Evolutionary conservation across 2,329 filamentous ascomycete species (phyloP).

Genomic region (Exophiala sp.): DNA sequence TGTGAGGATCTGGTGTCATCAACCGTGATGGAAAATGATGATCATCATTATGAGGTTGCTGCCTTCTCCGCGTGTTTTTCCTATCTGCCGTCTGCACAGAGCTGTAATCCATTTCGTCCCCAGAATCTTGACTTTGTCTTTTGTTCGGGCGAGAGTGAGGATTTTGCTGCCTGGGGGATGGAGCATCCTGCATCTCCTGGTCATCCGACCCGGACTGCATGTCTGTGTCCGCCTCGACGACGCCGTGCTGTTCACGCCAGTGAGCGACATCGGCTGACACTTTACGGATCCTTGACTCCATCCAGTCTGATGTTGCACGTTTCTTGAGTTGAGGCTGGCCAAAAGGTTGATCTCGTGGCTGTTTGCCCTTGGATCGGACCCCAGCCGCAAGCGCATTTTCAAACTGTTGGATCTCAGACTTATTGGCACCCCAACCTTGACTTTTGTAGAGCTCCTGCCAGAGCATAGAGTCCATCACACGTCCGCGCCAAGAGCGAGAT

Average conservation of each 20-base stretch:
- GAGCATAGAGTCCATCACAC: constrained; percentile 74
- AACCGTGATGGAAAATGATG: constrained; percentile 33
- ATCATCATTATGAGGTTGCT: not conserved
- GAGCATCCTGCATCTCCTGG: constrained; percentile 40
- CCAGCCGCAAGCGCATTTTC: constrained; percentile 46
- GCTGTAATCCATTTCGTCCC: constrained; percentile 26
- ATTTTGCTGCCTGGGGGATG: constrained; percentile 12
- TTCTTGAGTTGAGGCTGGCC: constrained; percentile 50
- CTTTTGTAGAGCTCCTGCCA: constrained; percentile 78
- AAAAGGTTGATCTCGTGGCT: constrained; percentile 39
- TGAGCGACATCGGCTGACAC: constrained; percentile 26
- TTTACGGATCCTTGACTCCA: constrained; percentile 34
- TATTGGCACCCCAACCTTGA: constrained; percentile 78
- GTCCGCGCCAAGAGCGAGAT: constrained; percentile 73
- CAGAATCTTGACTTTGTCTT: constrained; percentile 23
- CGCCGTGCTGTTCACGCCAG: constrained; percentile 46
- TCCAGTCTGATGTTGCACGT: constrained; percentile 43
- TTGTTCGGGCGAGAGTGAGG: constrained; percentile 27
- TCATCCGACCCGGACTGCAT: constrained; percentile 36
- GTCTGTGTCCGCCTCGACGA: constrained; percentile 42
- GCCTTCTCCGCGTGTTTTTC: constrained; percentile 3
- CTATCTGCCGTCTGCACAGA: not conserved
- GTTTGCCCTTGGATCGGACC: constrained; percentile 36
- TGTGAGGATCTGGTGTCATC: constrained; percentile 33
- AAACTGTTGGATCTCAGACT: constrained; percentile 58